Conservation (phyloP, 2,329 filamentous ascomycete genomes). For the Akanthomyces muscarius region DNA sequence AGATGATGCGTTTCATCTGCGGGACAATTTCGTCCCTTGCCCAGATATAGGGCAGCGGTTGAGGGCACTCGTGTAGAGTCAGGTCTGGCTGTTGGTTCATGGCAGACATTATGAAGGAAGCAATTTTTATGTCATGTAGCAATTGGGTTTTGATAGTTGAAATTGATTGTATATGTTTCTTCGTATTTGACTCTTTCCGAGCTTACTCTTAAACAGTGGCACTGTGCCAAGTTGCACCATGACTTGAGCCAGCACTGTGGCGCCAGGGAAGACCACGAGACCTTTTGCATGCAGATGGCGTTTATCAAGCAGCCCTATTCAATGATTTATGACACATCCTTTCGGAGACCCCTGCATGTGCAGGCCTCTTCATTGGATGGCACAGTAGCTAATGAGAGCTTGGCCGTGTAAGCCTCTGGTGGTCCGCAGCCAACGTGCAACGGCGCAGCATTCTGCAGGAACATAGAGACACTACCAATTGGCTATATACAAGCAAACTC, state of each 20-base stretch:
- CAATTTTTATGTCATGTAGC: background rate
- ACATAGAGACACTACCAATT: no score
- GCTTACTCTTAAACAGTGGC: background rate
- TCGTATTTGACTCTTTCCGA: background rate
- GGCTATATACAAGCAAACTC: no score
- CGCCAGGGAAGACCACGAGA: background rate
- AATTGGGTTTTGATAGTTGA: background rate
- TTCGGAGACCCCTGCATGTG: background rate
- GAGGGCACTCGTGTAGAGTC: background rate
- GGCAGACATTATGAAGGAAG: background rate
- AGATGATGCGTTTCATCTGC: background rate
- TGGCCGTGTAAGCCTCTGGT: no score
- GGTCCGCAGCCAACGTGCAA: no score
- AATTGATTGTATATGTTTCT: background rate
- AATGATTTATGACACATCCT: background rate
- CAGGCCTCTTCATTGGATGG: background rate
- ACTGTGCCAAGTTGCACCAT: background rate
- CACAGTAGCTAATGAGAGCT: background rate
- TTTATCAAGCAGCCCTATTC: background rate
- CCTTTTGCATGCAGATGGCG: slow-evolving; percentile 1
- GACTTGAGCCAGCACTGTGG: background rate
- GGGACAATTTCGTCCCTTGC: background rate
- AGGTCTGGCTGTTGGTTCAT: background rate
- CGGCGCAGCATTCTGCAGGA: no score
- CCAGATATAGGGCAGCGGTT: background rate